Evolutionary conservation across 2,329 filamentous ascomycete genomes (phyloP).

Genomic region (Zasmidium cellare): DNA sequence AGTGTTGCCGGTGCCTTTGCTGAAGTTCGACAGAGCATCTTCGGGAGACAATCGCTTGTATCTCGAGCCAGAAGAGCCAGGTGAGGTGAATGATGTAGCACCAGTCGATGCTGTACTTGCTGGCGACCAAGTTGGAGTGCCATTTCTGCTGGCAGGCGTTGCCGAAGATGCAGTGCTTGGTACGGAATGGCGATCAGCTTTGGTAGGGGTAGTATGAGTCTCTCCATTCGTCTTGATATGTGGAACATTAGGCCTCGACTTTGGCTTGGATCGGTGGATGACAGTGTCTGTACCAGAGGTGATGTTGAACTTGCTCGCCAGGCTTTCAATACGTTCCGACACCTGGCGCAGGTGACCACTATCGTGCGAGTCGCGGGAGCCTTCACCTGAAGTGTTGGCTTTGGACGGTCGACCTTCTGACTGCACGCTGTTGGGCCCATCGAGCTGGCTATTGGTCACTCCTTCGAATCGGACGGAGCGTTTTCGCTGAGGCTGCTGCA

Average conservation of each 20-base stretch:
- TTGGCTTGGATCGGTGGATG: slow-evolving; percentile 25
- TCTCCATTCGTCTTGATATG: slow-evolving; percentile 25
- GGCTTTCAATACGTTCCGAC: slow-evolving; percentile 12
- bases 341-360: slow-evolving; percentile 8
- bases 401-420: not conserved
- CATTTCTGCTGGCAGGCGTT: slow-evolving; percentile 10
- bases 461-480: slow-evolving; percentile 29
- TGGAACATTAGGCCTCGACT: slow-evolving; percentile 25
- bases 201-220: slow-evolving; percentile 6
- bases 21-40: slow-evolving; percentile 24
- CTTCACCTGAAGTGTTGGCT: not conserved
- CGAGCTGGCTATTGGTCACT: slow-evolving; percentile 19
- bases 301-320: slow-evolving; percentile 25
- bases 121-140: slow-evolving; percentile 28
- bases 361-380: not conserved
- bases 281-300: slow-evolving; percentile 25
- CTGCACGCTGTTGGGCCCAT: slow-evolving; percentile 18
- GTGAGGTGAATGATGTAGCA: slow-evolving; percentile 34
- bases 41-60: slow-evolving; percentile 29
- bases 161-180: slow-evolving; percentile 21
- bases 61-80: slow-evolving; percentile 25
- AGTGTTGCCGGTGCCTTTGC: slow-evolving; percentile 19
- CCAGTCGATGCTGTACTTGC: slow-evolving; percentile 34
- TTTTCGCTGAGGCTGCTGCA: slow-evolving; percentile 18
- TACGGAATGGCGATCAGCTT: slow-evolving; percentile 17